Base-by-base conservation (phyloP, 2,329 filamentous ascomycete species). In the Penicillium griseofulvum region DNA sequence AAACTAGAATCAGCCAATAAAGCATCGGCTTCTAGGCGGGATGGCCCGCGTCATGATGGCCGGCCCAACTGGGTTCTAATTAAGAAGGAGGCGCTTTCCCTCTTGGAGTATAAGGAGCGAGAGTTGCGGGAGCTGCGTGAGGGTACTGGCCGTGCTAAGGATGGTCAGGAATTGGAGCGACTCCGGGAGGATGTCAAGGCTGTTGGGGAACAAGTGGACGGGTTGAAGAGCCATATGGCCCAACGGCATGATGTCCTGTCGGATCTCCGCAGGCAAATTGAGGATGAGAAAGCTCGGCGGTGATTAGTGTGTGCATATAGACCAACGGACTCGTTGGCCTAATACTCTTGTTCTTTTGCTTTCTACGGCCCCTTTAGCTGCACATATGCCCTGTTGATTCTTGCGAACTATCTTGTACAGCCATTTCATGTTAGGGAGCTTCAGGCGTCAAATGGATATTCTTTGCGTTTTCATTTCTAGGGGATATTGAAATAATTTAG, bases 181-280 rank as follows among this genome's bases (percentile, higher is more conserved):
- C 85, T 97, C 39, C 80, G 84, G 55, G 92, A 96, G 36, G 94
- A 99, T 75, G 83, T 99, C 70, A 83, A 88, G 66, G 89, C 90
- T 43, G 90, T 99, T n/a, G 87, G 84, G 68, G 93, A 97, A 76
- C 93, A 99, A 79, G 87, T 99, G 2, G 91, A 97, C 62, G 91
- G 92, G 0, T 74, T 99, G 62, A 91, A 96, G 78, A 77, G 80
- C 58, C 94, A 99, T 79, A 76, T 97, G 68, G 82, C 85, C 67
- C 86, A 86, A 62, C 82, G 94, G 58, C 85, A 93, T 74, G 84
- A 87, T 62, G 84, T 87, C 29, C 77, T 99, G 66, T 85, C 88
- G 45, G 88, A 90, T 71, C 71, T 97, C 70, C 84, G 85, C 74
- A 81, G 85, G 69, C 87, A 97, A 76, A 88, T 97, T 74, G 91